Base-by-base conservation (phyloP, 805 yeast species). In the Candida khao-thaluensis region DNA sequence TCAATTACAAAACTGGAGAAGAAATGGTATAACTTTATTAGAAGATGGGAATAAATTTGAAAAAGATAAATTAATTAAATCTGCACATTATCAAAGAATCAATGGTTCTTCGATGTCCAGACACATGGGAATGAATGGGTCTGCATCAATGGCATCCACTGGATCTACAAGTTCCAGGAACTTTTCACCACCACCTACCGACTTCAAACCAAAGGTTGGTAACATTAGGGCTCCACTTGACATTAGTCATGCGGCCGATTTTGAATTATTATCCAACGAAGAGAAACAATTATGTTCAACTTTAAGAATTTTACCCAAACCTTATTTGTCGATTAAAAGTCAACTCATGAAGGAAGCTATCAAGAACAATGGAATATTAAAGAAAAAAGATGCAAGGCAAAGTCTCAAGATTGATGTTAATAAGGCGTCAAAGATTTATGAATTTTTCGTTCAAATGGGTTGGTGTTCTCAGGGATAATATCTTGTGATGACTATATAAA, bases 1-100 rank as follows among this genome's bases (percentile, higher is more conserved):
- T 37, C 96, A 89, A 61, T 66, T 95, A 21, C 99, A 93, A 61
- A 91, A 84, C 55, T 95, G 96, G 88, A 76, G 99, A 47, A 75
- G 81, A 35, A 83, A 87, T 58, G 99, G 99, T 4, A 76, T 93
- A 35, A 84, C 89, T 3, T 79, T 87, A 0, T 51, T 87, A 30
- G 96, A 90, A 44, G 83, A 77, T 35, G 99, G 98, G 4, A 62
- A 71, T 23, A 85, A 81, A 58, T 93, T 79, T 58, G 99, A 93
- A 56, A 85, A 87, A 57, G 99, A 95, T 58, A 87, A 87, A 58
- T 70, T 80, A 30, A 74, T 77, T 25, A 73, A 95, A 39, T 65
- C 76, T 24, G 77, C 79, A 8, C 81, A 81, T 35, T 60, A 79
- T 43, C 85, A 80, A 52, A 64, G 87, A 51, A 68, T 65, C 65